Conservation (phyloP, 805 yeast species). For the Saccharomycopsis schoenii region DNA sequence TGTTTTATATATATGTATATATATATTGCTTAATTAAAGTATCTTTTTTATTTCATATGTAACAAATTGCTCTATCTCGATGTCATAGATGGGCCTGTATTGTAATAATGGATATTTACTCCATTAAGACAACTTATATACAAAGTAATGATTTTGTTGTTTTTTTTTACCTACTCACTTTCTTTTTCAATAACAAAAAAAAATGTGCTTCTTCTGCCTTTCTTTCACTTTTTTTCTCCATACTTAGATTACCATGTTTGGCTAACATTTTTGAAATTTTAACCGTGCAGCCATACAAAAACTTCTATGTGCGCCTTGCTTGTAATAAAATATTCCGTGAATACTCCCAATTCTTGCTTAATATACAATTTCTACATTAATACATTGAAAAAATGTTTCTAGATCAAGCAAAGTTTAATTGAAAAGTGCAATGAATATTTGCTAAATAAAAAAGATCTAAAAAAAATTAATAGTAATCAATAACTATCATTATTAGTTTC, state of each 20-base stretch:
- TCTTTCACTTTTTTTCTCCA: background rate
- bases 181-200: no score
- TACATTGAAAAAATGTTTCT: no score
- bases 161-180: no score
- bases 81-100: no score
- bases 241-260: background rate
- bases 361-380: no score
- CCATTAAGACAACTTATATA: background rate
- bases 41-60: background rate
- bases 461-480: background rate
- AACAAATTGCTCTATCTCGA: background rate
- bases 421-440: no score
- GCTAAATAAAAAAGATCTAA: background rate
- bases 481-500: background rate
- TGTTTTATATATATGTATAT: background rate
- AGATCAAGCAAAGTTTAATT: no score
- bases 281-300: background rate
- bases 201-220: background rate
- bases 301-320: background rate
- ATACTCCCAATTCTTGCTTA: no score
- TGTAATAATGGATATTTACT: no score
- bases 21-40: no score
- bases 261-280: background rate
- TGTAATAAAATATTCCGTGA: background rate
- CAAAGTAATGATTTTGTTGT: background rate